Percentiles rank a stretch among this genome's conserved stretches.
phyloP scores from a whole-genome alignment of 2,329 filamentous ascomycete genomes.

The Knufia petricola region DNA sequence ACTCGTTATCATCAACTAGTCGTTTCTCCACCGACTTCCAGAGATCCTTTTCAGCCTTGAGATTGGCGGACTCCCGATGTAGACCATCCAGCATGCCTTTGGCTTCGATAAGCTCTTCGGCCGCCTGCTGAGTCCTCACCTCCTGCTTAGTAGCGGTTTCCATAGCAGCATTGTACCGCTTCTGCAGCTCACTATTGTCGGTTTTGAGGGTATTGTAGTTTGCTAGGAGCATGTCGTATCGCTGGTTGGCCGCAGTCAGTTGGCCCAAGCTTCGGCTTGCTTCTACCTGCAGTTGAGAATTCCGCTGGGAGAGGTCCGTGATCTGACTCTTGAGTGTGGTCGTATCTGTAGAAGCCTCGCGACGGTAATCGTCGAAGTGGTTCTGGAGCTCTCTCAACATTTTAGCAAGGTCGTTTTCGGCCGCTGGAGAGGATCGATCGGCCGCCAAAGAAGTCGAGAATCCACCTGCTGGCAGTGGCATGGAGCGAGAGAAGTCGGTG shows the following conservation, averaged over 20 bases:
- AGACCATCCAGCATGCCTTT: slow-evolving; percentile 74
- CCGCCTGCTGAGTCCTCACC: slow-evolving; percentile 77
- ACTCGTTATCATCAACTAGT: slow-evolving; percentile 79
- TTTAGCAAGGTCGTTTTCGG: slow-evolving; percentile 58
- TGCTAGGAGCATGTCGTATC: slow-evolving; percentile 78
- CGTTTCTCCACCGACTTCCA: slow-evolving; percentile 91
- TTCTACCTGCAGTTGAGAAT: slow-evolving; percentile 71
- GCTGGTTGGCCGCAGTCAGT: slow-evolving; percentile 68
- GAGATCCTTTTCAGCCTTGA: slow-evolving; percentile 88
- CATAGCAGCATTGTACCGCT: slow-evolving; percentile 64
- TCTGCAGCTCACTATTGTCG: slow-evolving; percentile 80
- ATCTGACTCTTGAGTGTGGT: slow-evolving; percentile 76
- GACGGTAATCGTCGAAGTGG: slow-evolving; percentile 81
- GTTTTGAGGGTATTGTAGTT: slow-evolving; percentile 76
- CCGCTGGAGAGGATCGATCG: slow-evolving; percentile 31
- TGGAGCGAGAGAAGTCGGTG: slow-evolving; percentile 62
- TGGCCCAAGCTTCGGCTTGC: slow-evolving; percentile 72
- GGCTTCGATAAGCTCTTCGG: slow-evolving; percentile 83
- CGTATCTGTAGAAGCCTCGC: slow-evolving; percentile 73
- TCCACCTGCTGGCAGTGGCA: slow-evolving; percentile 42
- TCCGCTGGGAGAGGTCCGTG: slow-evolving; percentile 70
- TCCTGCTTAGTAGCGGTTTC: slow-evolving; percentile 86
- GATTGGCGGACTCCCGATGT: slow-evolving; percentile 80
- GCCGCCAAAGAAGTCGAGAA: not conserved
- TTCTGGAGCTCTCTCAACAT: slow-evolving; percentile 78